Evolutionary conservation across 306 rosid species (phyloP).

Genomic region (peach (Prunus persica)): Prunus_persica_NCBIv2 NC_034015.1:19968501-19969000

Average conservation of each 20-base stretch:
- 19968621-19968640: neutral
- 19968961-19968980: slow-evolving; percentile 12
- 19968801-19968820: neutral
- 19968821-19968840: slow-evolving; percentile 63
- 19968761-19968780: slow-evolving; percentile 12
- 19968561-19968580: neutral
- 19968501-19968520: neutral
- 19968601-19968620: neutral
- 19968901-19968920: slow-evolving; percentile 57
- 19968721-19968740: slow-evolving; percentile 90
- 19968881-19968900: slow-evolving; percentile 76
- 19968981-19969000: neutral
- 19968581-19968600: neutral
- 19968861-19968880: slow-evolving; percentile 99
- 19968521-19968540: neutral
- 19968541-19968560: neutral
- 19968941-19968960: slow-evolving; percentile 21
- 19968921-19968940: slow-evolving; percentile 34
- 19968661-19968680: neutral
- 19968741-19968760: slow-evolving; percentile 82
- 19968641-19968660: neutral
- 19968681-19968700: neutral
- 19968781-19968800: neutral
- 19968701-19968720: slow-evolving; percentile 71
- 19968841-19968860: slow-evolving; percentile 98